Conservation (phyloP, 2,329 filamentous ascomycete species). For the Curvularia eragrostidis region DNA sequence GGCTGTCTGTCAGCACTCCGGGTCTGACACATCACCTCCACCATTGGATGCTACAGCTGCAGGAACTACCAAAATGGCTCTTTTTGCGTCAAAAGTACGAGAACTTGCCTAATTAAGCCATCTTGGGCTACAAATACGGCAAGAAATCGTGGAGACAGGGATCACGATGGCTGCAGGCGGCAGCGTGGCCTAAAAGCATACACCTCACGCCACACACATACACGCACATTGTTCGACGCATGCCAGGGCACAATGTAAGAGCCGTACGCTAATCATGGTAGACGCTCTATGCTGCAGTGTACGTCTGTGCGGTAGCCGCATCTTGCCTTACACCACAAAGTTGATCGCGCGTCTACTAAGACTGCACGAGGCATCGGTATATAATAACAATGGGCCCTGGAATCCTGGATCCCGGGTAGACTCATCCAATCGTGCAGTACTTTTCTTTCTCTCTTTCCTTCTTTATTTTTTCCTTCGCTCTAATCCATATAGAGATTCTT, state of each 20-base stretch:
- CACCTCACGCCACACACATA: neutral
- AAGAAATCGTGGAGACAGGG: conserved; percentile 4
- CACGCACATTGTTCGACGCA: conserved; percentile 1
- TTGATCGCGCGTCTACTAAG: conserved; percentile 1
- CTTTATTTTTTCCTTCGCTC: conserved; percentile 3
- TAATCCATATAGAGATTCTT: conserved; percentile 5
- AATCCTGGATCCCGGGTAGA: neutral
- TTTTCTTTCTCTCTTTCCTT: conserved; percentile 10
- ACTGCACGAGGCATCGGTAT: conserved; percentile 7
- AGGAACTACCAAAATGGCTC: conserved; percentile 4
- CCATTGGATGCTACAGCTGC: conserved; percentile 12
- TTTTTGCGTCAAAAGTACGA: conserved; percentile 5
- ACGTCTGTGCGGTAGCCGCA: conserved; percentile 9
- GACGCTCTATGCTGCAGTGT: conserved; percentile 5
- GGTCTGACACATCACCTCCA: conserved; percentile 9
- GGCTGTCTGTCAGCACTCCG: conserved; percentile 9
- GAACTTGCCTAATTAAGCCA: neutral
- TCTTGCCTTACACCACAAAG: conserved; percentile 13
- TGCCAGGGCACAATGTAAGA: conserved; percentile 2
- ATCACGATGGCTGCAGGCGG: conserved; percentile 8
- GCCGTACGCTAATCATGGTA: conserved; percentile 13
- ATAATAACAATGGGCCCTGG: conserved; percentile 15
- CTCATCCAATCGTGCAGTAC: conserved; percentile 5
- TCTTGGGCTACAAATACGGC: neutral
- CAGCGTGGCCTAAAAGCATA: neutral